A percentile compares a stretch with the other conserved stretches of the same genome.
These are phyloP conservation scores for Diaporthe aspalathi DNA, from an alignment of 2,329 filamentous ascomycete genomes.

Conservation along the genomic window DNA sequence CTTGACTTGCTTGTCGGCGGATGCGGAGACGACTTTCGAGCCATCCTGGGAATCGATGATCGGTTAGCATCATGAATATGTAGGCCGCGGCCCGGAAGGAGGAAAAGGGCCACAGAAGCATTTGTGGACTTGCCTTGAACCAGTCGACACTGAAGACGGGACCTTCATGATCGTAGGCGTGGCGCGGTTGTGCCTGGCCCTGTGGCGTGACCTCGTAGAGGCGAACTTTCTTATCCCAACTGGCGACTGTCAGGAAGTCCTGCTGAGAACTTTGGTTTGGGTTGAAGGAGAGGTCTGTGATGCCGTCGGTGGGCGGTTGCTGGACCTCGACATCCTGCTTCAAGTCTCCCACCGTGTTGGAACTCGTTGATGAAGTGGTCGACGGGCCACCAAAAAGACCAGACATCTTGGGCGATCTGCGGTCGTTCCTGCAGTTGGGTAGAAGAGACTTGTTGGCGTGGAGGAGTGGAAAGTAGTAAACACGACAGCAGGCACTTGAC, in stretches of 20 bases:
- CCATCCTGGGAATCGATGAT: constrained; percentile 75
- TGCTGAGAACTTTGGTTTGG: constrained; percentile 59
- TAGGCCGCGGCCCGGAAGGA: not conserved
- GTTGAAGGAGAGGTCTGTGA: constrained; percentile 85
- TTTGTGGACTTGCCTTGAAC: constrained; percentile 76
- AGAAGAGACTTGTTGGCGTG: not conserved
- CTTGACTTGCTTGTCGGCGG: constrained; percentile 90
- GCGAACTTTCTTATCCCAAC: constrained; percentile 98
- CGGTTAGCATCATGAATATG: constrained; percentile 18
- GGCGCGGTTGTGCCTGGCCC: constrained; percentile 86
- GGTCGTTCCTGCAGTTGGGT: not conserved
- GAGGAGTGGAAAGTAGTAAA: not conserved
- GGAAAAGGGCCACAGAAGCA: not conserved
- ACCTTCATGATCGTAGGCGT: constrained; percentile 85
- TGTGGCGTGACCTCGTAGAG: constrained; percentile 90
- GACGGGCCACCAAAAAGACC: constrained; percentile 68
- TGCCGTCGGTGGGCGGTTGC: constrained; percentile 86
- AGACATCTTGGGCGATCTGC: constrained; percentile 64
- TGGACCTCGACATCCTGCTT: constrained; percentile 86
- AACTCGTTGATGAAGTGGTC: constrained; percentile 59
- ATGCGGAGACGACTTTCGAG: constrained; percentile 85
- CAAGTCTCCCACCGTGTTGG: constrained; percentile 87
- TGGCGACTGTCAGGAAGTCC: constrained; percentile 89
- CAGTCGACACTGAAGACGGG: constrained; percentile 89
- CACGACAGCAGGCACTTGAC: constrained; percentile 7